Percentiles rank a stretch among this genome's conserved stretches.
phyloP scores from a whole-genome alignment of 371 early-diverging fungal species.

The Pancytospora epiphaga region DNA sequence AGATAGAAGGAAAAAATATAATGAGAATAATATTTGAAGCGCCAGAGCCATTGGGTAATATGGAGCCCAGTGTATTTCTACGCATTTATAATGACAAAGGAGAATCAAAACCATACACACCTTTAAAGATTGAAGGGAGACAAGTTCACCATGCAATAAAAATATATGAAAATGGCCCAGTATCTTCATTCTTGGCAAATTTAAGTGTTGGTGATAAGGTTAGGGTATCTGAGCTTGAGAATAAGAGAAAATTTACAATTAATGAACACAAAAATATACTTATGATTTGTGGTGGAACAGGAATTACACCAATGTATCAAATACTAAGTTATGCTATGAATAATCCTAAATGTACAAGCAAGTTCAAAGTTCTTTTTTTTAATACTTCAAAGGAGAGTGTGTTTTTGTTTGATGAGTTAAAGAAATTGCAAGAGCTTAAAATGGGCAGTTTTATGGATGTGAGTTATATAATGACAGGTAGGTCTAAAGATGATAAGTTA shows the following conservation, averaged over 20 bases:
- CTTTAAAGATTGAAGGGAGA: conserved; percentile 32
- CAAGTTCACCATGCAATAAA: conserved; percentile 30
- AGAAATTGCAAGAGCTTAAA: conserved; percentile 66
- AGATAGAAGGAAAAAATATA: not conserved
- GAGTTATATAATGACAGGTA: not conserved
- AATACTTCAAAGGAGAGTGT: conserved; percentile 75
- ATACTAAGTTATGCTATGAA: conserved; percentile 53
- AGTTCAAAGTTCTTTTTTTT: conserved; percentile 72
- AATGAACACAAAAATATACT: conserved; percentile 64
- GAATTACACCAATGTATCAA: conserved; percentile 80
- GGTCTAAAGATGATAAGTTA: not conserved
- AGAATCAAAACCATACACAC: conserved; percentile 49
- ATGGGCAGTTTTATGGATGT: not conserved
- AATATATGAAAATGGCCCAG: conserved; percentile 21
- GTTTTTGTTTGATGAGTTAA: conserved; percentile 69
- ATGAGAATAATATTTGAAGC: not conserved
- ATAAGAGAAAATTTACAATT: conserved; percentile 8
- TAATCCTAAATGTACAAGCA: conserved; percentile 65
- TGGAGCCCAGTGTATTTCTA: not conserved
- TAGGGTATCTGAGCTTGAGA: not conserved
- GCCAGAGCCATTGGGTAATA: not conserved
- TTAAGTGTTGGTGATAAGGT: conserved; percentile 17
- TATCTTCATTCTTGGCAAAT: conserved; percentile 9
- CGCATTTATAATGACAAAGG: conserved; percentile 43
- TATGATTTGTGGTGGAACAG: conserved; percentile 86